phyloP scores from a whole-genome alignment of 345 rosid species.

The Lepidium africanum region DNA sequence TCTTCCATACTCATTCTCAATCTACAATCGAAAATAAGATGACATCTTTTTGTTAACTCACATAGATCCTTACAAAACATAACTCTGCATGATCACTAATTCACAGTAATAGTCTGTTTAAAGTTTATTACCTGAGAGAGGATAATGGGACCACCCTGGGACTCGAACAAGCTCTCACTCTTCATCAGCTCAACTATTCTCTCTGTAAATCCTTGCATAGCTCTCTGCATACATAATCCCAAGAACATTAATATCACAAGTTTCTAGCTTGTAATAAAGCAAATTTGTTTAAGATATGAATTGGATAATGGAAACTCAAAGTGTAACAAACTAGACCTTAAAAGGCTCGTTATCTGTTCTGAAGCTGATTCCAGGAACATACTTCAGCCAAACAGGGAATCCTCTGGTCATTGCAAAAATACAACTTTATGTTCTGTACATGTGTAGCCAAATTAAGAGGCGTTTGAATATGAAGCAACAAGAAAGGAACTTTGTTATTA shows the following conservation, averaged over 20 bases:
- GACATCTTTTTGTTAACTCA: not conserved
- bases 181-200: conserved; percentile 93
- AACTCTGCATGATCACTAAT: conserved; percentile 1
- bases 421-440: not conserved
- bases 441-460: not conserved
- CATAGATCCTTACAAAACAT: not conserved
- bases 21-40: conserved; percentile 36
- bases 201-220: conserved; percentile 91
- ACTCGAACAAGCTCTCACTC: conserved; percentile 86
- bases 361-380: conserved; percentile 97
- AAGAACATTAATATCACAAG: conserved; percentile 7
- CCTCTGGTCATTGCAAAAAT: conserved; percentile 48
- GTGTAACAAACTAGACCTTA: conserved; percentile 48
- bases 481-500: conserved; percentile 21
- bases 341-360: conserved; percentile 99
- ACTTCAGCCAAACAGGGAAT: conserved; percentile 98
- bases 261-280: not conserved
- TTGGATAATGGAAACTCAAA: not conserved
- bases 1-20: conserved; percentile 96
- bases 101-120: not conserved
- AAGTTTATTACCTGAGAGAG: conserved; percentile 70
- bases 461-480: conserved; percentile 25
- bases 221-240: conserved; percentile 54
- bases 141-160: conserved; percentile 97
- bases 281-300: not conserved